Conservation (phyloP, 306 rosid species). For the Gillenia trifoliata region DNA sequence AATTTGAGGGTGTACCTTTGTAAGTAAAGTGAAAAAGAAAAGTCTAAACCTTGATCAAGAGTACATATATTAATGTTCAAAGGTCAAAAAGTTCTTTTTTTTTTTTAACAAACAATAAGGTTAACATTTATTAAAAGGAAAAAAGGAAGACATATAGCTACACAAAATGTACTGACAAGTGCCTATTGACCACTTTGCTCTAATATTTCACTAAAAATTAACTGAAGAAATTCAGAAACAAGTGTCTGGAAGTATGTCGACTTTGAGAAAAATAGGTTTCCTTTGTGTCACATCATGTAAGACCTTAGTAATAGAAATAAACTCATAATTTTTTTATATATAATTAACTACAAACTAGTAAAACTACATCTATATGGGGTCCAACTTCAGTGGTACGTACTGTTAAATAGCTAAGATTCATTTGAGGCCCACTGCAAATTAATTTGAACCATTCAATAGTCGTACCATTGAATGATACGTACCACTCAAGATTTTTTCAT, state of each 20-base stretch:
- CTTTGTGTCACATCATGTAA: background rate
- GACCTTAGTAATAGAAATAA: background rate
- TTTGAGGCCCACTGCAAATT: too few species aligned
- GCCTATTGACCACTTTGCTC: background rate
- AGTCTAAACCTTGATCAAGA: too few species aligned
- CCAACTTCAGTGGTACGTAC: too few species aligned
- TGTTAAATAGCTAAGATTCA: too few species aligned
- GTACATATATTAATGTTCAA: background rate
- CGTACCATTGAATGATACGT: too few species aligned
- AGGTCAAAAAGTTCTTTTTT: background rate
- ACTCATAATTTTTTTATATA: too few species aligned
- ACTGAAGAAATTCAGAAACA: background rate
- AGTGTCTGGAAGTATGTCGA: conserved; percentile 10
- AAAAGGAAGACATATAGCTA: background rate
- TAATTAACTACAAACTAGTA: too few species aligned
- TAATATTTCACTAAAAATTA: background rate
- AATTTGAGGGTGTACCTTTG: too few species aligned
- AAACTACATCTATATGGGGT: too few species aligned
- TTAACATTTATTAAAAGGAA: background rate
- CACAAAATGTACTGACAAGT: background rate
- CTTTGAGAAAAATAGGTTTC: background rate
- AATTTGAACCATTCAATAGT: too few species aligned
- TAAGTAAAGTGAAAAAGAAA: too few species aligned
- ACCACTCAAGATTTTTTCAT: too few species aligned
- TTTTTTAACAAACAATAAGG: background rate